phyloP scores from a whole-genome alignment of 1,284 basidiomycete species.

The Ganoderma boninense region DNA sequence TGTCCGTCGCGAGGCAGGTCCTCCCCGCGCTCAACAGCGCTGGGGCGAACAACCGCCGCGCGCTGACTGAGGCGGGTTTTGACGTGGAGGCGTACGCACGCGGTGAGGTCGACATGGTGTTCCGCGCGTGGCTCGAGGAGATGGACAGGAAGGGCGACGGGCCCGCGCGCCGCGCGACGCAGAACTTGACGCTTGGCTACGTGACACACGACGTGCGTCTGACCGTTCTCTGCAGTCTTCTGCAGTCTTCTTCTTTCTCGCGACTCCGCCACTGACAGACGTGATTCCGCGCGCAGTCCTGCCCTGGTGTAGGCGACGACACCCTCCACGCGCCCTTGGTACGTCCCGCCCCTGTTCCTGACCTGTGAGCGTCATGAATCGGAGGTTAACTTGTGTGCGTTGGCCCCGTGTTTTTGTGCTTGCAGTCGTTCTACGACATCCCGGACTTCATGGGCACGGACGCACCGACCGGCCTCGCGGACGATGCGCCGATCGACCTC shows the following conservation, averaged over 20 bases:
- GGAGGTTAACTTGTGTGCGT: not conserved
- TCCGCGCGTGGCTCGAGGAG: constrained; percentile 60
- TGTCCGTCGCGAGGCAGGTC: constrained; percentile 59
- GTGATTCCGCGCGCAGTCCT: constrained; percentile 50
- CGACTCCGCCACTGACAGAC: not conserved
- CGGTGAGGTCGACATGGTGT: constrained; percentile 61
- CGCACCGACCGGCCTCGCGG: constrained; percentile 54
- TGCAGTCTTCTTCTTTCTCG: too few relatives aligned
- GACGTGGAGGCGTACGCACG: constrained; percentile 52
- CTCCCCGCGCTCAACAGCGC: constrained; percentile 59
- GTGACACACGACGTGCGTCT: constrained; percentile 73
- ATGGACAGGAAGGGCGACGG: constrained; percentile 53
- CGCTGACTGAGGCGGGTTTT: constrained; percentile 1
- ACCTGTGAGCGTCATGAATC: not conserved
- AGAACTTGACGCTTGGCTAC: constrained; percentile 72
- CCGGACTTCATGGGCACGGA: constrained; percentile 69
- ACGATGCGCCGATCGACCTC: constrained; percentile 65
- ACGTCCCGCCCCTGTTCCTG: constrained; percentile 4
- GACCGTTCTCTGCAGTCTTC: not conserved
- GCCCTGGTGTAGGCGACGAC: constrained; percentile 79
- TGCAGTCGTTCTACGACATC: constrained; percentile 53
- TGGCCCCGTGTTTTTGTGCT: not conserved
- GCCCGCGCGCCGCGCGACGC: constrained; percentile 46
- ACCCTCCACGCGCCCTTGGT: constrained; percentile 61
- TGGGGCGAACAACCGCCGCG: constrained; percentile 19